These are phyloP conservation scores for Dothideomycetes sp. DNA, from an alignment of 2,329 filamentous ascomycete genomes.

Conservation along the genomic window DNA sequence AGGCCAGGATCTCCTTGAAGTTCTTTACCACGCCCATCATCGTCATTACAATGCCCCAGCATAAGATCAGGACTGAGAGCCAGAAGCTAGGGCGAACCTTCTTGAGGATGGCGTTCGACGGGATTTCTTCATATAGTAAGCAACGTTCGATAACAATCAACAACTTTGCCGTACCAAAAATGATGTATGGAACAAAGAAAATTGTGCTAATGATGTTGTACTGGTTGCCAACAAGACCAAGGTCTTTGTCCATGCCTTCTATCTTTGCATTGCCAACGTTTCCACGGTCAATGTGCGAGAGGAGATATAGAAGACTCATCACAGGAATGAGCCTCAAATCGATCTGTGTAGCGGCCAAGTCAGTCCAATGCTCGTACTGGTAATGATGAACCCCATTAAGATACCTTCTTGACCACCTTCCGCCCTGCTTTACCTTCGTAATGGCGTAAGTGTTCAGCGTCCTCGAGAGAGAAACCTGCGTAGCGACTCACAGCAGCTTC, in stretches of 20 bases:
- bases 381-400: constrained; percentile 18
- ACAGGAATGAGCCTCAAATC: constrained; percentile 57
- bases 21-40: constrained; percentile 22
- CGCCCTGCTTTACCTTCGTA: too few species aligned
- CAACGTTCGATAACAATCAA: too few species aligned
- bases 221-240: constrained; percentile 53
- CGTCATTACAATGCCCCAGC: constrained; percentile 22
- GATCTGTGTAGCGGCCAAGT: constrained; percentile 39
- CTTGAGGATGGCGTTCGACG: constrained; percentile 18
- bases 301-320: constrained; percentile 61
- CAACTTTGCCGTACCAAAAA: constrained; percentile 9
- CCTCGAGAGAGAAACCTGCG: constrained; percentile 18
- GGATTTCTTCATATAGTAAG: too few species aligned
- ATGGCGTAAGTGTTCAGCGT: too few species aligned
- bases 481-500: too few species aligned
- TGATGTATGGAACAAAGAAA: constrained; percentile 25
- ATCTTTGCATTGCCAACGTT: constrained; percentile 69
- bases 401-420: constrained; percentile 16
- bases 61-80: constrained; percentile 20
- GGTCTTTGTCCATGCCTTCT: constrained; percentile 46
- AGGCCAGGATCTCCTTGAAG: constrained; percentile 24
- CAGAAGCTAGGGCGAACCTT: constrained; percentile 21
- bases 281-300: constrained; percentile 61
- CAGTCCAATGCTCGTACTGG: constrained; percentile 18
- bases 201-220: constrained; percentile 46